Conservation (phyloP, 1,284 basidiomycete species). For the Tylopilus sp. region DNA sequence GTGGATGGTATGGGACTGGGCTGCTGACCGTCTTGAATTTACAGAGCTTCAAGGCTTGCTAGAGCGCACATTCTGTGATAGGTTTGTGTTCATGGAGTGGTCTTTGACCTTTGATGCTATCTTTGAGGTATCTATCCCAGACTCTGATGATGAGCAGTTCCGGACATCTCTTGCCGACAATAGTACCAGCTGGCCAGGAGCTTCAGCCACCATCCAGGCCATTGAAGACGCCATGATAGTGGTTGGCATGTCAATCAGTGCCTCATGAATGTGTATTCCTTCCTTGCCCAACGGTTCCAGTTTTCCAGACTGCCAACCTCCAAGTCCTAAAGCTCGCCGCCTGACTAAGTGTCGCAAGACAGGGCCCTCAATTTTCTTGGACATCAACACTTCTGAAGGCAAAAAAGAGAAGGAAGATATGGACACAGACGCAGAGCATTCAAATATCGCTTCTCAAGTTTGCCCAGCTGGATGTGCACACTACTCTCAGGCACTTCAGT, state of each 20-base stretch:
- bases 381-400: background rate
- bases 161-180: too few species aligned
- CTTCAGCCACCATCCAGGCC: background rate
- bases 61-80: background rate
- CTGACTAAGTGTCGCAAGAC: background rate
- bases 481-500: background rate
- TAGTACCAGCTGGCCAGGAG: too few species aligned
- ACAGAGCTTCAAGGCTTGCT: background rate
- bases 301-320: background rate
- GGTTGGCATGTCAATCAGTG: background rate
- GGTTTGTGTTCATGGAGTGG: background rate
- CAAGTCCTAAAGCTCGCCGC: background rate
- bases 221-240: background rate
- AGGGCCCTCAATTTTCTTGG: background rate
- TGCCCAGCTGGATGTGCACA: background rate
- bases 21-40: background rate
- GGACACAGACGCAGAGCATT: background rate
- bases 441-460: background rate
- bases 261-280: background rate
- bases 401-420: background rate
- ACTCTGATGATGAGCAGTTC: background rate
- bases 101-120: background rate
- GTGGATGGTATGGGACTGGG: constrained; percentile 1
- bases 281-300: background rate
- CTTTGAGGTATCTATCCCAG: background rate